Evolutionary conservation across 179 eudicot genomes (phyloP), one percentile per base, ranked within the genome.

Genomic region (Camellia oleifera): DNA sequence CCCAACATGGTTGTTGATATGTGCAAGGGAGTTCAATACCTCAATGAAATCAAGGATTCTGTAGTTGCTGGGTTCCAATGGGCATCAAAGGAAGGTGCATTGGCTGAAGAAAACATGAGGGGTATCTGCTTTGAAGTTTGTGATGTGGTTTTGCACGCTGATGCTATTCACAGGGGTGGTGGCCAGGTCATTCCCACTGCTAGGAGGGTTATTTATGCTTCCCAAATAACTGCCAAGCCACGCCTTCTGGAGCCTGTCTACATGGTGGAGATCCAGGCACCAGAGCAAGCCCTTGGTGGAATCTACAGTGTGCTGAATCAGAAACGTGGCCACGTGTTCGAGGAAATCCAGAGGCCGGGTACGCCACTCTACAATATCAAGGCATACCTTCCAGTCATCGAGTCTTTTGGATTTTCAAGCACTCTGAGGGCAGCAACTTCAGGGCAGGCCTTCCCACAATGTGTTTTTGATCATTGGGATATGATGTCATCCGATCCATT

Each of bases 131-230:
- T 85, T 82, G 90, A 88, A 68, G 88, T 88, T 0, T 88, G 90
- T 81, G 88, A 88, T 82, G 88, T 88, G 53, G 88, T 88, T 76
- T 86, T 88, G 26, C 90, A 88, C 26, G 78, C 90, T 48, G 90
- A 88, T 85, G 90, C 90, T 50, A 88, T 88, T 74, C 90, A 88
- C 83, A 85, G 90, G 65, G 90, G 90, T 66, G 90, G 90, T 76
- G 90, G 88, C 14, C 90, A 88, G 66, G 81, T 88, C 40, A 88
- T 88, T 48, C 90, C 90, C 10, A 83, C 90, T 17, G 90, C 90
- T 2, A 83, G 90, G 79, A 85, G 90, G 79, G 90, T 87, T 14
- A 82, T 88, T 12, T 88, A 88, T 73, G 90, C 90, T 54, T 77
- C 90, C 50, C 90, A 88, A 48, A 32, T 88, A 14, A 88, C 88